Percentiles rank a stretch among this genome's conserved stretches.
Evolutionary conservation across 2,329 filamentous ascomycete species (phyloP).

Genomic region (Hymenoscyphus salicellus): DNA sequence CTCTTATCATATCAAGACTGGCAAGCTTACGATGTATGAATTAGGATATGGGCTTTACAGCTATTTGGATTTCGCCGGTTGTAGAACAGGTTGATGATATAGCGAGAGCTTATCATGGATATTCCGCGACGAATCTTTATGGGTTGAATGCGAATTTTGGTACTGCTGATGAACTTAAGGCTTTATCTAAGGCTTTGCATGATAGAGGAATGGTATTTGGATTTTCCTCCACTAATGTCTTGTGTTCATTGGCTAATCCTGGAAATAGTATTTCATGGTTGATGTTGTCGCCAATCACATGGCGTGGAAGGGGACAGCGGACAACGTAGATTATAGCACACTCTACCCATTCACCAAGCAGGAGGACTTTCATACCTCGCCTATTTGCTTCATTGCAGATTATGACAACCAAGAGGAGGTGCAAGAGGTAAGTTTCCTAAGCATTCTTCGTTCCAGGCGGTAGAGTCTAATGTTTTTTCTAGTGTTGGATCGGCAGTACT

Average conservation of each 20-base stretch:
- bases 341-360: slow-evolving; percentile 22
- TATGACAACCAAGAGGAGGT: slow-evolving; percentile 37
- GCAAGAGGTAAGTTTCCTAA: slow-evolving; percentile 9
- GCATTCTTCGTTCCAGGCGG: neutral
- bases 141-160: slow-evolving; percentile 47
- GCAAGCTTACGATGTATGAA: neutral
- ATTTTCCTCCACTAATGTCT: neutral
- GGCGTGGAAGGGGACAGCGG: slow-evolving; percentile 26
- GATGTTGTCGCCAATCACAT: slow-evolving; percentile 51
- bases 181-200: slow-evolving; percentile 43
- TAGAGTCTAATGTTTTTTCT: neutral
- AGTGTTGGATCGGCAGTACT: slow-evolving; percentile 31
- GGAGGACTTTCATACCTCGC: slow-evolving; percentile 15
- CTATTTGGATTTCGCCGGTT: slow-evolving; percentile 41
- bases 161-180: slow-evolving; percentile 44
- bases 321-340: slow-evolving; percentile 20
- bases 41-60: slow-evolving; percentile 13
- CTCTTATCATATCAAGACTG: neutral
- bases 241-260: neutral
- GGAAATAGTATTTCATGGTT: slow-evolving; percentile 43
- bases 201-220: slow-evolving; percentile 10
- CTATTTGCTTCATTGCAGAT: slow-evolving; percentile 27
- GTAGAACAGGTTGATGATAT: slow-evolving; percentile 38
- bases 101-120: slow-evolving; percentile 47
- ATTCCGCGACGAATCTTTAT: slow-evolving; percentile 47